A percentile compares a stretch with the other conserved stretches of the same genome.
These are phyloP conservation scores for Solanum microdontum DNA, from an alignment of 257 asterid genomes.

Conservation along the genomic window DNA sequence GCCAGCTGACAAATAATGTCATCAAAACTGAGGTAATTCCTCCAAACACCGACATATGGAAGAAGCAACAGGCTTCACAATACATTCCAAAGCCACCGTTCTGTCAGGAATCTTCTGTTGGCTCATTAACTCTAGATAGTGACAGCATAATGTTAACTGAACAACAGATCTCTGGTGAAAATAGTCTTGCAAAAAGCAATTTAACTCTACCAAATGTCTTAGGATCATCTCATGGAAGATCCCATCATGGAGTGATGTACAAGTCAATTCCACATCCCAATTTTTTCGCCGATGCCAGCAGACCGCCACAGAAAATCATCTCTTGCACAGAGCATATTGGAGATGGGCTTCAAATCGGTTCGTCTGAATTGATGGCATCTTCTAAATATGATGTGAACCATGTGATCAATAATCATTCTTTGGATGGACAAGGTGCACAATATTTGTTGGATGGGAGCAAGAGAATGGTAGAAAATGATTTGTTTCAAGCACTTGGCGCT, in stretches of 20 bases:
- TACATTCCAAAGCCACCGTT: slow-evolving; percentile 11
- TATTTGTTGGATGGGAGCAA: slow-evolving; percentile 8
- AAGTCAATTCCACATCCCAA: slow-evolving; percentile 5
- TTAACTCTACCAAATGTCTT: slow-evolving; percentile 9
- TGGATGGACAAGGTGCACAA: slow-evolving; percentile 11
- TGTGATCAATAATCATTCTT: slow-evolving; percentile 12
- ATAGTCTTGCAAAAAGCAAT: slow-evolving; percentile 3
- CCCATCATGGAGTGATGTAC: slow-evolving; percentile 11
- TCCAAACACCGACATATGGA: slow-evolving; percentile 44
- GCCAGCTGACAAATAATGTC: slow-evolving; percentile 22
- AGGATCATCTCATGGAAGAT: slow-evolving; percentile 13
- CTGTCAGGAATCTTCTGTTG: slow-evolving; percentile 13
- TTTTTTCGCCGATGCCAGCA: slow-evolving; percentile 12
- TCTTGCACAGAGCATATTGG: slow-evolving; percentile 3
- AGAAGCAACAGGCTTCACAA: slow-evolving; percentile 24
- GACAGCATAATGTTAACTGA: slow-evolving; percentile 15
- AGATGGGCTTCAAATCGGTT: slow-evolving; percentile 11
- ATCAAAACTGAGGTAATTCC: slow-evolving; percentile 53
- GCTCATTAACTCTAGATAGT: slow-evolving; percentile 9
- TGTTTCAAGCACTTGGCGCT: slow-evolving; percentile 17
- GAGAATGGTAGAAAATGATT: slow-evolving; percentile 13
- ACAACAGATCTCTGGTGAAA: slow-evolving; percentile 4
- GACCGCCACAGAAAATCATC: slow-evolving; percentile 6
- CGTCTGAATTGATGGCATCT: slow-evolving; percentile 18
- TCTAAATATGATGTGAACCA: slow-evolving; percentile 14